Evolutionary conservation across 148 eudicot genomes (phyloP), one percentile per base, ranked within the genome.

Genomic region (Silene conica): DNA sequence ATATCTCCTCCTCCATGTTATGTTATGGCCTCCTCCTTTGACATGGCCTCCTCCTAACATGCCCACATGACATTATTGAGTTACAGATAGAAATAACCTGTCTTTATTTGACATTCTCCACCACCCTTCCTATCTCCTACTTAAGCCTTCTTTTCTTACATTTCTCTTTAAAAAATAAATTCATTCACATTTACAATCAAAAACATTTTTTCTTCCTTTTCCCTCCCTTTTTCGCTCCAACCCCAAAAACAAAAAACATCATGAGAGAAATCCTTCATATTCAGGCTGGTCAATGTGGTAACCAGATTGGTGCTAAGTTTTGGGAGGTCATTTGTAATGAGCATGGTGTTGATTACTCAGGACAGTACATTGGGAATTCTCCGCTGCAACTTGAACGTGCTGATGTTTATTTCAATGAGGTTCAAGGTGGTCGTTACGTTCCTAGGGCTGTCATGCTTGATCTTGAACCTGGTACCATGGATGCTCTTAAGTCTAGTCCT

Each of bases 381-480:
- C 83, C 80, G 11, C 69, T 81, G 1, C 87, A 84, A 56, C 77
- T 81, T 0, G 87, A 84, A 60, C 78, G 87, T 6, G 79, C 82
- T 8, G 80, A 82, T 8, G 87, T 84, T 0, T 84, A 84, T 84
- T 84, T 79, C 67, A 84, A 84, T 11, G 87, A 84, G 50, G 87
- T 84, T 0, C 80, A 76, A n/a, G 82, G 87, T 25, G 87, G 87
- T 9, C 73, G 87, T 3, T 84, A 82, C 23, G 87, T 84, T 23
- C 87, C 87, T 12, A 74, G 87, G 1, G 87, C 87, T 8, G 85
- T 84, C 6, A 78, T 84, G 55, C 74, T 84, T 82, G 87, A 84
- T 77, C 83, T 84, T 18, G 87, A 84, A 28, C 87, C 87, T 7
- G 87, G 87, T 8, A 84, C 87, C 38, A 84, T 84, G 87, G 87